Evolutionary conservation across 257 asterid genomes (phyloP), one percentile per base, ranked within the genome.

Genomic region (Solanum verrucosum): DNA sequence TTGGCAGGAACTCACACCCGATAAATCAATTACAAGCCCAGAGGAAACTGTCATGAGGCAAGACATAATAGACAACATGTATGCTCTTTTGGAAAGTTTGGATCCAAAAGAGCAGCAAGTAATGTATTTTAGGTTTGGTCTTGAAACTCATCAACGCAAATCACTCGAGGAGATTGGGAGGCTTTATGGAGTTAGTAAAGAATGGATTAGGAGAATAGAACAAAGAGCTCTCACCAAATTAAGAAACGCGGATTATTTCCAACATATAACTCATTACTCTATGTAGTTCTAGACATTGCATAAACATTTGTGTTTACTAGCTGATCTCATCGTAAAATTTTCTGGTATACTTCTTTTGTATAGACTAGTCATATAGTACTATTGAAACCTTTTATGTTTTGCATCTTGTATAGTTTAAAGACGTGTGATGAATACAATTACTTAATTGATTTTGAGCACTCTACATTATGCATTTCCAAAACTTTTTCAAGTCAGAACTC

Each of bases 191-290:
- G 98, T 96, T 86, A 96, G 98, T 93, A 96, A 96, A 94, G 99
- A 96, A 92, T 94, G 99, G 99, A 92, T 95, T 89, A 92, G 98
- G 73, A 94, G 90, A 91, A 91, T 95, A 88, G 97, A 96, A 89
- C 92, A 89, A 71, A 33, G 90, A 34, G 99, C 98, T 91, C 90
- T 96, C 74, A 78, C 92, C 16, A 94, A 94, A 89, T 60, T 94
- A 88, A 92, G 95, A 85, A 91, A 79, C 49, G 90, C 89, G 74
- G 90, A 92, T 74, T 87, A 90, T 33, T 91, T 92, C 71, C 89
- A 89, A 87, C 85, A 90, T 89, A 89, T 93, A 93, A 92, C 70
- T 82, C 70, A 82, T 49, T 82, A 82, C 70, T 82, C 85, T 49
- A 11, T 82, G 10, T 82, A 83, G 87, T 14, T 37, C 23, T 68